Evolutionary conservation across 495 filamentous ascomycete species (phyloP), one percentile per base, ranked within the genome.

Genomic region (Hypoxylon cercidicola): DNA sequence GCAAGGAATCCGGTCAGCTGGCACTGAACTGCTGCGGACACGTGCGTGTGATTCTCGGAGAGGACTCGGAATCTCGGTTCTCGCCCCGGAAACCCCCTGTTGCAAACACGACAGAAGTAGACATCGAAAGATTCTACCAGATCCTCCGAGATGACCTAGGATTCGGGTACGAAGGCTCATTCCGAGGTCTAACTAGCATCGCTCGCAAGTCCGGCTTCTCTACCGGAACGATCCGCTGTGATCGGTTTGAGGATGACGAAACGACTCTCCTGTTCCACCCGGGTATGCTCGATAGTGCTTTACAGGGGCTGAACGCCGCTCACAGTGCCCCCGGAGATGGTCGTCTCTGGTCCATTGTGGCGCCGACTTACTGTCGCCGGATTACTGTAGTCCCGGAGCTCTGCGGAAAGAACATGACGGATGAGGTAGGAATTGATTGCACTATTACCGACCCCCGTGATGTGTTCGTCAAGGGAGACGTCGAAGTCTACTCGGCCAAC

Each of bases 241-340:
- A 41, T 15, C 13, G n/a, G 39, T 41, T 41, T 30, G 21, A 47
- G 15, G 45, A 23, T n/a, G 39, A 59, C 23, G 10, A 50, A 20
- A 59, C 45, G 1, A 20, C 49, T n/a, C 40, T 74, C 2, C 18
- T 68, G 13, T 37, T 74, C 6, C 72, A 74, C 45, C 72, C 70
- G 1, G 70, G 52, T 1, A 49, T 54, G 10, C 58, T 74, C 13
- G 72, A 74, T 44, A 50, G 40, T 12, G 72, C 70, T 16, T 51
- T 72, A 40, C 70, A 72, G 49, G 45, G 55, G 23, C 52, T 66
- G 12, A 41, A 70, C 40, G 48, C 62, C 18, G 70, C 72, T 6
- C 55, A 61, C 59, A 48, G 39, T 9, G 60, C 47, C 25, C 70
- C 67, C 13, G 58, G 55, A 0, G 68, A 71, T 47, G 64, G 64